Evolutionary conservation across 345 rosid genomes (phyloP), one percentile per base, ranked within the genome.

Genomic region (Lenwebbia sp.): DNA sequence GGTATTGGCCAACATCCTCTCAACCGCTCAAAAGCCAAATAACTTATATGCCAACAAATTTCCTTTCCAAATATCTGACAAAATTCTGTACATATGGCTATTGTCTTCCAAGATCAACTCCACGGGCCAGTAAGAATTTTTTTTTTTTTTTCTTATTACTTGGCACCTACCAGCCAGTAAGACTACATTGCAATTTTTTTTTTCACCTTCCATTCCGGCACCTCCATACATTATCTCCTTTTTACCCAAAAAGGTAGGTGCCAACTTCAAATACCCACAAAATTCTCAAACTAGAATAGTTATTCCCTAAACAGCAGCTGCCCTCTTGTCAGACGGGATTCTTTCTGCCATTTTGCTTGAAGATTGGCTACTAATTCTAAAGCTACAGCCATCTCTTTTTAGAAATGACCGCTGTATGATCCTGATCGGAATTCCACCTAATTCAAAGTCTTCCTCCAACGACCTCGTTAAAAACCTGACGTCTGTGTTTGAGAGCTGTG

Each of bases 351-450:
- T 88, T 84, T 83, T 90, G 51, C 83, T 87, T 25, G 83, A 58
- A 40, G 89, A 55, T 28, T 87, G 89, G 47, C 60, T 86, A 78
- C 89, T 90, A 44, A 56, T 90, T 85, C 88, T 88, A 53, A 89
- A 70, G 86, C 86, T 83, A 83, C 81, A 57, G 26, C 88, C 88
- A 10, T 83, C 52, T 10, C 84, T 87, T 85, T 92, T 89, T 26
- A 90, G 83, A 85, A 93, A 90, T 21, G 85, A 86, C 50, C 99
- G 90, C 76, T 97, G 98, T 93, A 94, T 92, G 84, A 97, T 97
- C 84, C 99, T 92, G 84, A 97, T 94, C 0, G 99, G 99, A 90
- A 93, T 94, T 56, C 99, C 99, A 15, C 96, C 99, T 90, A 97
- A 88, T 74, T 96, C 95, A 9, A 97, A 97, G 85, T 97, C 99